Percentiles rank a stretch among this genome's conserved stretches.
phyloP scores from a whole-genome alignment of 371 early-diverging fungal genomes.

The Mucor circinelloides region DNA sequence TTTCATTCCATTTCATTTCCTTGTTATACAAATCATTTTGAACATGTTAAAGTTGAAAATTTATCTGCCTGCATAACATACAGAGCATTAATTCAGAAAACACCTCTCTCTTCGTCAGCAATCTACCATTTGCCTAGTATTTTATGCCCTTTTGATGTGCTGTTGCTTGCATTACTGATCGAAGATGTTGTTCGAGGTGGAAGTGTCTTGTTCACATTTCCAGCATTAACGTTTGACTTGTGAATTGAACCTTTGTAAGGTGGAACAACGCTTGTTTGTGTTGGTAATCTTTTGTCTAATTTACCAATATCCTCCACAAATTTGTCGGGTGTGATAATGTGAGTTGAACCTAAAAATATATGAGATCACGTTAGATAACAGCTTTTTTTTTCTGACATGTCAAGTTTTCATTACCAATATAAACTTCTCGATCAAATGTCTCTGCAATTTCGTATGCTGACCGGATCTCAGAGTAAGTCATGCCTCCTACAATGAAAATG shows the following conservation, averaged over 20 bases:
- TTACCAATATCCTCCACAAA: conserved; percentile 67
- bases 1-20: not conserved
- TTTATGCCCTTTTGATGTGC: conserved; percentile 15
- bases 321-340: conserved; percentile 76
- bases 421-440: conserved; percentile 73
- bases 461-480: conserved; percentile 92
- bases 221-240: not conserved
- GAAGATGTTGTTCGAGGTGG: conserved; percentile 25
- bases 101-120: no score
- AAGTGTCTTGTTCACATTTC: not conserved
- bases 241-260: conserved; percentile 37
- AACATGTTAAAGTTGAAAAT: not conserved
- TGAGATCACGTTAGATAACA: not conserved
- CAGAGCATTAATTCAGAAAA: no score
- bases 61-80: no score
- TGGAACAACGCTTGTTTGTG: conserved; percentile 38
- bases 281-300: conserved; percentile 29
- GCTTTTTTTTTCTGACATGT: not conserved
- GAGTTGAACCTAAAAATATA: conserved; percentile 66
- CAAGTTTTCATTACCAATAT: conserved; percentile 66
- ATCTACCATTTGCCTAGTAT: conserved; percentile 24
- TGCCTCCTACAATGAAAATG: conserved; percentile 91
- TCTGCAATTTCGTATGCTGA: conserved; percentile 81
- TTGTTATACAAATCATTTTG: not conserved
- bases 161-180: not conserved